These are phyloP conservation scores for Streptanthus diversifolius DNA, from an alignment of 345 rosid genomes.

Conservation along the genomic window DNA sequence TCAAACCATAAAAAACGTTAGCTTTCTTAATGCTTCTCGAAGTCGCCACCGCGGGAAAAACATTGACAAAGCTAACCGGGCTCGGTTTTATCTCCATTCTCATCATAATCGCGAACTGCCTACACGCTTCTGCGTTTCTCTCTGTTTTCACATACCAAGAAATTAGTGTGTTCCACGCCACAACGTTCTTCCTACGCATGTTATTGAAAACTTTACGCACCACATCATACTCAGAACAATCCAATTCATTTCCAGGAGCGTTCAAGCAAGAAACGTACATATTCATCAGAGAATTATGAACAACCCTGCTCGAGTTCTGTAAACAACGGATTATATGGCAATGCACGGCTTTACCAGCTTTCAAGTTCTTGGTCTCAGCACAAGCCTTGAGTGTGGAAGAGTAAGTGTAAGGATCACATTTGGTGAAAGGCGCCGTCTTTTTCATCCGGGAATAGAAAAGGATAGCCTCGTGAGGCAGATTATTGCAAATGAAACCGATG, in stretches of 20 bases:
- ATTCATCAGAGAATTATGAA: conserved; percentile 72
- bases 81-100: conserved; percentile 62
- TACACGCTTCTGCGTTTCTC: conserved; percentile 51
- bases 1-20: conserved; percentile 56
- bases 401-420: conserved; percentile 70
- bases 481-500: conserved; percentile 80
- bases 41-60: conserved; percentile 64
- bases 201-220: conserved; percentile 56
- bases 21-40: conserved; percentile 47
- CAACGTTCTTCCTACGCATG: conserved; percentile 69
- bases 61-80: conserved; percentile 72
- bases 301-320: conserved; percentile 63
- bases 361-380: conserved; percentile 49
- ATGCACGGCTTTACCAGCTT: conserved; percentile 67
- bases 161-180: conserved; percentile 78
- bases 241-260: conserved; percentile 22
- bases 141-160: conserved; percentile 74
- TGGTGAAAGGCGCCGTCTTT: conserved; percentile 43
- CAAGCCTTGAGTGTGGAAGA: conserved; percentile 87
- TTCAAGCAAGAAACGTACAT: conserved; percentile 66
- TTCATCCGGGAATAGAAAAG: conserved; percentile 66
- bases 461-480: conserved; percentile 68
- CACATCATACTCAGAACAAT: conserved; percentile 41
- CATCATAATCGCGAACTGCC: conserved; percentile 60
- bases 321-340: conserved; percentile 71